Percentiles rank a stretch among this genome's conserved stretches.
Evolutionary conservation across 2,329 filamentous ascomycete genomes (phyloP).

Genomic region (Diaporthe sp.): DNA sequence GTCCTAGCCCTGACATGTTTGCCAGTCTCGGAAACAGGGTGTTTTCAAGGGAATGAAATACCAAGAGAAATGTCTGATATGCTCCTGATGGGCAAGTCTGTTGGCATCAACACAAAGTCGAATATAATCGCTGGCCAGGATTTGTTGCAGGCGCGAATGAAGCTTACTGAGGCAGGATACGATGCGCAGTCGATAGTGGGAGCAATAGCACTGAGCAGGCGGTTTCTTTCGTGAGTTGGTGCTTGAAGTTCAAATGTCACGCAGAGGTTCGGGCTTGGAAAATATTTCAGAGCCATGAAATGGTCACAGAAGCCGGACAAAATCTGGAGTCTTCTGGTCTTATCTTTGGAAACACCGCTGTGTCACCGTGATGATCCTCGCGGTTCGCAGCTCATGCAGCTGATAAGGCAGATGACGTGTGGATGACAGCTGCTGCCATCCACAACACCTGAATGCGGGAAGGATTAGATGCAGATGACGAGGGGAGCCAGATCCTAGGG

Average conservation of each 20-base stretch:
- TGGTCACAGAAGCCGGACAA: rapidly evolving
- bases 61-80: no score
- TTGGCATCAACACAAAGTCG: neutral
- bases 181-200: neutral
- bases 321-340: neutral
- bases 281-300: neutral
- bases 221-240: neutral
- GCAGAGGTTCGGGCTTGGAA: neutral
- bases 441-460: neutral
- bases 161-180: neutral
- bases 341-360: neutral
- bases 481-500: neutral
- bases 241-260: neutral
- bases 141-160: neutral
- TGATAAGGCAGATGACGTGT: slow-evolving; percentile 21
- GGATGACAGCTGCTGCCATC: slow-evolving; percentile 1
- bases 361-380: neutral
- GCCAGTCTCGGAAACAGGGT: neutral
- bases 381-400: neutral
- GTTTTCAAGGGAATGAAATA: neutral
- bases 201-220: neutral
- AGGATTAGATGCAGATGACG: slow-evolving; percentile 20
- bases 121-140: no score
- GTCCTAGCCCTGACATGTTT: slow-evolving; percentile 8
- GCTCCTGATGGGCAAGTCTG: neutral